Base-by-base conservation (phyloP, 495 filamentous ascomycete genomes). In the Penicillium mononematosum region DNA sequence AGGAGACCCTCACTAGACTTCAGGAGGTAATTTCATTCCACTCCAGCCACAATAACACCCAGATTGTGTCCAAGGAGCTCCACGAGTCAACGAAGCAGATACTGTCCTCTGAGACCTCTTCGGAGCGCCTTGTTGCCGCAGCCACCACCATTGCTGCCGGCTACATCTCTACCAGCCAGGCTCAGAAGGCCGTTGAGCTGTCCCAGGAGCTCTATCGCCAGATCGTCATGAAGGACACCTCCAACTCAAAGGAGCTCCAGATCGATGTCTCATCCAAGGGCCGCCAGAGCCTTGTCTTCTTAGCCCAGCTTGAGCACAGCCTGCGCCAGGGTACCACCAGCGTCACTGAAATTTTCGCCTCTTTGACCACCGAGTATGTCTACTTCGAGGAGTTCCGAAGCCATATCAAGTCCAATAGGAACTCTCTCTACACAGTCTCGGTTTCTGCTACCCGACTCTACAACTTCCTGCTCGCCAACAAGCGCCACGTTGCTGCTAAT, bases 381-480 rank as follows among this genome's bases (percentile, higher is more conserved):
- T 74, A 75, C 58, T 75, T 73, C 36, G 71, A 74, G 57, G 70
- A 70, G 47, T 68, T 74, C 68, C 63, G 71, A 36, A 64, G 46
- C 51, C 59, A 59, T 10, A 62, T 63, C 34, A 58, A 47, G 20
- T 62, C 66, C 27, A 74, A 72, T 62, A 62, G 41, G 41, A 68
- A 58, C 61, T 65, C 60, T 19, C 61, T 75, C 41, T 65, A 72
- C 41, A 60, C 50, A 22, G 61, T 71, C 22, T 60, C 63, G 3
- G 17, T 62, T 7, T 63, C 62, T 25, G 68, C 60, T 29, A 59
- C 70, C 1, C 73, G 70, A 32, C 64, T 75, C 4, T 65, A 70
- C 42, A 55, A 63, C 20, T 72, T 74, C 61, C 51, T 75, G 44
- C 51, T 63, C n/a, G 46, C 58, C 25, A 60, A 64, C 25, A 63